These are phyloP conservation scores for Kluyveromyces aestuarii DNA, from an alignment of 805 yeast species.

Conservation along the genomic window DNA sequence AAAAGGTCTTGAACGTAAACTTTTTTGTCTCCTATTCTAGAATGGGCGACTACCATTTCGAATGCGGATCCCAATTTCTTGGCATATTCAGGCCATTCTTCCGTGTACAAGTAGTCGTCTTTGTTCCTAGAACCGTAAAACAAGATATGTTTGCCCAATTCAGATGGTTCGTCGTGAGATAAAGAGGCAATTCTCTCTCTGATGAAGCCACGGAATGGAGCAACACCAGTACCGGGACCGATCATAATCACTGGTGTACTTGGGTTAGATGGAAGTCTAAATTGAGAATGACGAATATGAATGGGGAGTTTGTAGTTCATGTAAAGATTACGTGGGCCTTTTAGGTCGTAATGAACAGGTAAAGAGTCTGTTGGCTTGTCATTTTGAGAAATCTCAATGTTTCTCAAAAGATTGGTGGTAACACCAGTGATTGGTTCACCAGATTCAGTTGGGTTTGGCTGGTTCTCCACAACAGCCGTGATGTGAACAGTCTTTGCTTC, in stretches of 20 bases:
- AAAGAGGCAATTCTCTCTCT: conserved; percentile 67
- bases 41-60: conserved; percentile 75
- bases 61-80: conserved; percentile 50
- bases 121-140: conserved; percentile 83
- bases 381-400: conserved; percentile 55
- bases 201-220: conserved; percentile 93
- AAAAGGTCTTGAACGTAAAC: conserved; percentile 83
- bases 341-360: conserved; percentile 53
- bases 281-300: conserved; percentile 89
- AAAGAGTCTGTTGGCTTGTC: conserved; percentile 27
- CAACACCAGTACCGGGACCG: conserved; percentile 99
- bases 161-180: conserved; percentile 31
- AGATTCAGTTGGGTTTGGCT: conserved; percentile 21
- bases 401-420: conserved; percentile 76
- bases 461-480: conserved; percentile 88
- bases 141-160: conserved; percentile 62
- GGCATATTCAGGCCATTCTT: conserved; percentile 80
- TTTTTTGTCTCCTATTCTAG: conserved; percentile 56
- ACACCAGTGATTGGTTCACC: conserved; percentile 52
- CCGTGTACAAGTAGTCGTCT: conserved; percentile 80
- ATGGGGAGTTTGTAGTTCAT: conserved; percentile 60
- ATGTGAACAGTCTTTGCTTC: conserved; percentile 71
- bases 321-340: conserved; percentile 70
- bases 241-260: conserved; percentile 78
- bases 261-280: conserved; percentile 84